These are phyloP conservation scores for Ramalina peruviana DNA, from an alignment of 495 filamentous ascomycete species.

Conservation along the genomic window DNA sequence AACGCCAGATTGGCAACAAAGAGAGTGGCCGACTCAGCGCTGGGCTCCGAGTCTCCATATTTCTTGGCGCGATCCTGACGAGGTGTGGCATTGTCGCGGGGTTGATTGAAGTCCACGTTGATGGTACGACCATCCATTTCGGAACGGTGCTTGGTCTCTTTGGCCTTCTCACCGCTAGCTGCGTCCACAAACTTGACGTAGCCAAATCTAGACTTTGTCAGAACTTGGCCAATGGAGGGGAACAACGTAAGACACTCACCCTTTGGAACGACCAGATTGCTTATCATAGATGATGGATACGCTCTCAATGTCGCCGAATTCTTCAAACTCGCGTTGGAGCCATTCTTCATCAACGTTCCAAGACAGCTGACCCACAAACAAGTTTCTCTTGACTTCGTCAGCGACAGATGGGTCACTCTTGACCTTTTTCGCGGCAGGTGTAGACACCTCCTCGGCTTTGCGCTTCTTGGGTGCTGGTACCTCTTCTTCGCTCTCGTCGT, in stretches of 20 bases:
- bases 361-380: conserved; percentile 88
- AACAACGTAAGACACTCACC: conserved; percentile 32
- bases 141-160: conserved; percentile 62
- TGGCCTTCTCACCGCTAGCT: conserved; percentile 60
- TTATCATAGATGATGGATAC: conserved; percentile 76
- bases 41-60: conserved; percentile 63
- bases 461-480: conserved; percentile 61
- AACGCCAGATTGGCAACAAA: conserved; percentile 92
- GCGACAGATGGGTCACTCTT: conserved; percentile 48
- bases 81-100: conserved; percentile 50
- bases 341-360: conserved; percentile 92
- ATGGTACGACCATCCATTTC: conserved; percentile 74
- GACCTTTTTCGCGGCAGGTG: conserved; percentile 60
- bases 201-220: conserved; percentile 52
- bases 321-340: conserved; percentile 74
- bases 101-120: conserved; percentile 79
- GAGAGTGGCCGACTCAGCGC: conserved; percentile 68
- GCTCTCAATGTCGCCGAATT: conserved; percentile 61
- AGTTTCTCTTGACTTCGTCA: conserved; percentile 49
- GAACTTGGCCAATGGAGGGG: background rate
- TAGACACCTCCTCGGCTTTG: conserved; percentile 62
- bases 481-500: conserved; percentile 38
- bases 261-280: conserved; percentile 71
- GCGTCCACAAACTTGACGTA: conserved; percentile 79
- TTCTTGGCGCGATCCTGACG: conserved; percentile 28